Evolutionary conservation across 2,329 filamentous ascomycete species (phyloP), one percentile per base, ranked within the genome.

Genomic region (Phyllosticta citribraziliensis): DNA sequence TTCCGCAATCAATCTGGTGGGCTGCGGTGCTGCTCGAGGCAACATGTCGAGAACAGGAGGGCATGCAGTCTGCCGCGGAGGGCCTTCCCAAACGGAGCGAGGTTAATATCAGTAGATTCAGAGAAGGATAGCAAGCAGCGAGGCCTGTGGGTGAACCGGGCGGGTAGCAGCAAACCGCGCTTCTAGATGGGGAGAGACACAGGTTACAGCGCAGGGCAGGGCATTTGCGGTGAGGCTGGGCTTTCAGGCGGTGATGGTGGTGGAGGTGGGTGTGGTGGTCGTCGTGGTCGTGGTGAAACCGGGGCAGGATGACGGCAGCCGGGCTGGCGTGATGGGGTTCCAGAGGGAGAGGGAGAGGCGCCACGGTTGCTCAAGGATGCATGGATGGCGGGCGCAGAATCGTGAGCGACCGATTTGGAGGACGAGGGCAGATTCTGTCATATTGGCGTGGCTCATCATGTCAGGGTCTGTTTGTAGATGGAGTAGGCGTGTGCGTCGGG

Each of bases 331-430:
- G 57, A 59, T n/a, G 51, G 52, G 22, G 27, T 30, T 5, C 27
- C 27, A 30, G 27, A 30, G 27, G 3, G 2, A 22, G 22, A 22
- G 22, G 22, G 22, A 30, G 33, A 55, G 52, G 27, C 58, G 58
- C 58, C 58, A 60, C 58, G 52, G 58, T 60, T 60, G 55, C 58
- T 52, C 55, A 60, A 60, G 58, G 58, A 55, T 56, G 55, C 27
- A 30, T 24, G 52, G 27, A 30, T 6, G 27, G 27, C 27, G 27
- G 27, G 52, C 58, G 58, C 58, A 60, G 58, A 60, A 56, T 60
- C 58, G 52, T 60, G 52, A 54, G 52, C 55, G 52, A 54, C 58
- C 52, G 55, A 60, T 47, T 60, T 54, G 40, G 40, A 47, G 52
- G 58, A 52, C 52, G 40, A 47, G 52, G 52, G 58, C 52, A 59